Evolutionary conservation across 2,329 filamentous ascomycete species (phyloP).

Genomic region (Cordyceps fumosorosea): DNA sequence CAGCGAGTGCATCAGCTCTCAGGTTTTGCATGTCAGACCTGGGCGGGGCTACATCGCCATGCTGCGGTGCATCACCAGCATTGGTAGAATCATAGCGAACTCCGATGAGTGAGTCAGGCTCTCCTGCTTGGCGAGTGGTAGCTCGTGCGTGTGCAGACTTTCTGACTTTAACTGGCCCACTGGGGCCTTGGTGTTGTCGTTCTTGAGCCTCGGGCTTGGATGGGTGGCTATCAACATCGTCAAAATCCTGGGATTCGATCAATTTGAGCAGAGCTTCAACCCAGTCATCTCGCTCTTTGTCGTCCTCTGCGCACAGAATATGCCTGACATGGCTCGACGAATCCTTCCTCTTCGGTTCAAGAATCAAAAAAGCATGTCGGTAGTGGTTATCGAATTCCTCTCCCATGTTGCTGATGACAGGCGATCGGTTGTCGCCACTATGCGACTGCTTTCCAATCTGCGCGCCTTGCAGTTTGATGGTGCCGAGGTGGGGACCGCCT

Average conservation of each 20-base stretch:
- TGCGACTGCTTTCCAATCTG: constrained; percentile 88
- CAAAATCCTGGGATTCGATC: constrained; percentile 66
- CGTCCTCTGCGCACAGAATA: constrained; percentile 91
- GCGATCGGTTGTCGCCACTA: constrained; percentile 45
- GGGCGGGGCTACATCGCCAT: constrained; percentile 16
- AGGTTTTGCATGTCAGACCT: constrained; percentile 25
- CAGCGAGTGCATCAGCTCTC: constrained; percentile 26
- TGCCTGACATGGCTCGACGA: constrained; percentile 82
- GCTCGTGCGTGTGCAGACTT: constrained; percentile 27
- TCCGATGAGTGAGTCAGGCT: constrained; percentile 45
- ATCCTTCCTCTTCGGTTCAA: constrained; percentile 96
- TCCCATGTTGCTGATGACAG: constrained; percentile 44
- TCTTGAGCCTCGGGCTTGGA: constrained; percentile 29
- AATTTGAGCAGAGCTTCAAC: constrained; percentile 84
- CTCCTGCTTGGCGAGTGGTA: constrained; percentile 28
- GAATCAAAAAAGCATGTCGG: constrained; percentile 87
- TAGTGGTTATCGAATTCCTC: constrained; percentile 91
- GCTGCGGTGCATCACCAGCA: constrained; percentile 44
- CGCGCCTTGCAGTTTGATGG: constrained; percentile 83
- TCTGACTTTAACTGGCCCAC: constrained; percentile 21
- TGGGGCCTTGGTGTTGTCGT: constrained; percentile 26
- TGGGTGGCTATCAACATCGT: constrained; percentile 35
- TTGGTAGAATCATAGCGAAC: constrained; percentile 53
- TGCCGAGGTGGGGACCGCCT: constrained; percentile 83
- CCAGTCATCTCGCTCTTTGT: constrained; percentile 87